Evolutionary conservation across 1,284 basidiomycete species (phyloP).

Genomic region (Naganishia albida): DNA sequence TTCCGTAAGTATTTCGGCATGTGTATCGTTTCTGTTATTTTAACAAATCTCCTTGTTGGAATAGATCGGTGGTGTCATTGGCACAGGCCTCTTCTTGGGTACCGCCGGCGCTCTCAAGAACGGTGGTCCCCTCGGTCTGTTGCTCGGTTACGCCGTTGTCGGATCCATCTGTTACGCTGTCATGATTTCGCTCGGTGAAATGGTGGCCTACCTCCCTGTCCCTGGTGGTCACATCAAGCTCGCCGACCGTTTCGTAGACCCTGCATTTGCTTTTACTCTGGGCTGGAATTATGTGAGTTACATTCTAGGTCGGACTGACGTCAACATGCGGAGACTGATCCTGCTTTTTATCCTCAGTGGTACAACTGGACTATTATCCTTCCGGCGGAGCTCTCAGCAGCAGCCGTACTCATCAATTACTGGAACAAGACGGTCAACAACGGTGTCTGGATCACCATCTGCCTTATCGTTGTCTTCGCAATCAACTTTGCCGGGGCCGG

Average conservation of each 20-base stretch:
- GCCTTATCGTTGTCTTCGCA: conserved; percentile 66
- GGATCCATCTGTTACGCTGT: conserved; percentile 52
- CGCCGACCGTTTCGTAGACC: conserved; percentile 75
- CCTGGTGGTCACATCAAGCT: conserved; percentile 74
- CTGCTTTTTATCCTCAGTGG: conserved; percentile 52
- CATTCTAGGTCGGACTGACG: background rate
- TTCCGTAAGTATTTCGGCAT: background rate
- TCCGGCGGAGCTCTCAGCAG: conserved; percentile 75
- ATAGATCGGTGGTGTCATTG: conserved; percentile 41
- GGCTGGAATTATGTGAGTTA: conserved; percentile 72
- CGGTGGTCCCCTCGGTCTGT: conserved; percentile 55
- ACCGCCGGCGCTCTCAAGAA: conserved; percentile 42
- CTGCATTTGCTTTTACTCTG: conserved; percentile 76
- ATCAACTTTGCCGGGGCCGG: conserved; percentile 79
- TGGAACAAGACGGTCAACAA: conserved; percentile 66
- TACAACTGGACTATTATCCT: conserved; percentile 68
- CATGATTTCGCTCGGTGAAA: conserved; percentile 56
- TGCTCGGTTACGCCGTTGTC: conserved; percentile 51
- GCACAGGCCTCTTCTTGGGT: conserved; percentile 41
- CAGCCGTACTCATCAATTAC: conserved; percentile 73
- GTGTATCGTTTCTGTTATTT: too few species aligned
- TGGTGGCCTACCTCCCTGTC: conserved; percentile 55
- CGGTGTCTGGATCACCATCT: conserved; percentile 74
- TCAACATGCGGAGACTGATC: background rate
- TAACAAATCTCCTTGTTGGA: conserved; percentile 31